Conservation (phyloP, 2,329 filamentous ascomycete species). For the Pseudopithomyces maydicus region DNA sequence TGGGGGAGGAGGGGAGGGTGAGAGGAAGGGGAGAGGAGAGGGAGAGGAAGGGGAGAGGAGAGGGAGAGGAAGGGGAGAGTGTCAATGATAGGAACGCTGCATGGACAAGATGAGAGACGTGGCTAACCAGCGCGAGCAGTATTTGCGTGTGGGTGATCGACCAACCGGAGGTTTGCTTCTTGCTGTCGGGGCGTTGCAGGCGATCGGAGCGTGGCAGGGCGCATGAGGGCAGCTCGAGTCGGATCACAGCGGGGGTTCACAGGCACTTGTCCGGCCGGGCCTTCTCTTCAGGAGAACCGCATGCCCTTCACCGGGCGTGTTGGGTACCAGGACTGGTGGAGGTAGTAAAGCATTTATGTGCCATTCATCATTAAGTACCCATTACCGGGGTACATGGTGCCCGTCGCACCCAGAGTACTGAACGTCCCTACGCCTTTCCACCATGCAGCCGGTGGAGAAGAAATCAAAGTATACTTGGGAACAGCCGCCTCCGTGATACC, state of each 20-base stretch:
- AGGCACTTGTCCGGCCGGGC: no score
- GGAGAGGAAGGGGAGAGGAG: no score
- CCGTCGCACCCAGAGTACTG: not conserved
- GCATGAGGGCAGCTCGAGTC: constrained; percentile 3
- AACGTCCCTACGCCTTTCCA: not conserved
- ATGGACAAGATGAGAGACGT: not conserved
- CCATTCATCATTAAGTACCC: not conserved
- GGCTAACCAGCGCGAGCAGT: not conserved
- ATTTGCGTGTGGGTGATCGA: constrained; percentile 20
- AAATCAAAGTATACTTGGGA: not conserved
- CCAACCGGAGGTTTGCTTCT: constrained; percentile 11
- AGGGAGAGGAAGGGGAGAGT: no score
- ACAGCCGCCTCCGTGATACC: no score
- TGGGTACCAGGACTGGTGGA: no score
- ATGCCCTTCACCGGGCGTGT: no score
- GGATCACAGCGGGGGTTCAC: not conserved
- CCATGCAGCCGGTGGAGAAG: not conserved
- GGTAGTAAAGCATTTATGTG: no score
- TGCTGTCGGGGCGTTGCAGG: constrained; percentile 19
- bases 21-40: no score
- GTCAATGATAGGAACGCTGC: no score
- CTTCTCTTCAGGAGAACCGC: no score
- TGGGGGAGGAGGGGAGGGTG: no score
- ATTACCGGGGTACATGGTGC: not conserved
- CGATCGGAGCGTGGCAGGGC: constrained; percentile 13